These are phyloP conservation scores for Astragalus glycyphyllos DNA, from an alignment of 306 rosid species.

Conservation along the genomic window DNA sequence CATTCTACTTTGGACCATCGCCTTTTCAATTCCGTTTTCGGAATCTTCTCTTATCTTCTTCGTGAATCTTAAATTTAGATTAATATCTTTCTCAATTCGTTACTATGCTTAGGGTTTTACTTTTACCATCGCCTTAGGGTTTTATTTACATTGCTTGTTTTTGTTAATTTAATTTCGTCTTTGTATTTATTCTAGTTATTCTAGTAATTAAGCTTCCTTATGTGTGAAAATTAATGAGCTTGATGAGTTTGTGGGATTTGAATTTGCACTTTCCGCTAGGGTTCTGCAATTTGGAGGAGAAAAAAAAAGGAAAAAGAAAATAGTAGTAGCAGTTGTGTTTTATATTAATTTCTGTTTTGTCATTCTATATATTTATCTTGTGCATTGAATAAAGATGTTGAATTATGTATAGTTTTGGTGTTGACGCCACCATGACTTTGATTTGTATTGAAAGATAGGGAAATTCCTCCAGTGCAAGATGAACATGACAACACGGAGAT, in stretches of 20 bases:
- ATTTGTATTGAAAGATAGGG: too few relatives aligned
- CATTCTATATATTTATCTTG: too few relatives aligned
- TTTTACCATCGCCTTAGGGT: too few relatives aligned
- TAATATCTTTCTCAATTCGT: neutral
- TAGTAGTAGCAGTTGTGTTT: neutral
- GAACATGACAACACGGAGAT: constrained; percentile 46
- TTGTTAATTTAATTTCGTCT: neutral
- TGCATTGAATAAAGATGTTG: too few relatives aligned
- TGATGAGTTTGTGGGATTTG: neutral
- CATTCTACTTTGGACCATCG: neutral
- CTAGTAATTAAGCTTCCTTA: neutral
- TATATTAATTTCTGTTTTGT: neutral
- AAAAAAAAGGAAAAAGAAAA: too few relatives aligned
- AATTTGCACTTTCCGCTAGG: neutral
- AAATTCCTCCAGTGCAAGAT: too few relatives aligned
- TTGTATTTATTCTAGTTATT: neutral
- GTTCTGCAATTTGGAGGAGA: neutral
- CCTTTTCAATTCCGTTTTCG: neutral
- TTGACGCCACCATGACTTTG: too few relatives aligned
- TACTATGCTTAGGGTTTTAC: neutral
- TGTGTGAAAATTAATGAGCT: neutral
- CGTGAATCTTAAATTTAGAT: neutral
- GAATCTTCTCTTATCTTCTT: neutral
- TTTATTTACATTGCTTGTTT: neutral
- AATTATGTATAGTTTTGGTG: too few relatives aligned